Evolutionary conservation across 164 flowering plant genomes (phyloP).

Genomic region (Platanus orientalis): DNA sequence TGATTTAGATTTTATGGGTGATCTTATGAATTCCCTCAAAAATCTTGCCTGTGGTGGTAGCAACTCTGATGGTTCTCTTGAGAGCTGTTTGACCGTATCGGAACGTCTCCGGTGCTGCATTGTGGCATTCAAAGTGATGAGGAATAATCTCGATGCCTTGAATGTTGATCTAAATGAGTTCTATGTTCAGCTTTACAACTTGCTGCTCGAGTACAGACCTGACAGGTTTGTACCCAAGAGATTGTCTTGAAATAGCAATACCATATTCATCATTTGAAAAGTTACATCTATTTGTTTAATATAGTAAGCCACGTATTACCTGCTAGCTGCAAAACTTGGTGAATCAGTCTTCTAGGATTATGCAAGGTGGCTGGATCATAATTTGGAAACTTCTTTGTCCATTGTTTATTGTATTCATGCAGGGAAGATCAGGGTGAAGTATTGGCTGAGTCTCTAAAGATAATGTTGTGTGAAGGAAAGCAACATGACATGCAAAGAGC

Average conservation of each 20-base stretch:
- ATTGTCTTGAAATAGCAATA: too few species aligned
- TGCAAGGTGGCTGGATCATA: not conserved
- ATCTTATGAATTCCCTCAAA: slow-evolving; percentile 75
- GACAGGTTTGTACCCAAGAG: slow-evolving; percentile 58
- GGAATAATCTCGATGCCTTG: slow-evolving; percentile 81
- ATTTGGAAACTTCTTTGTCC: not conserved
- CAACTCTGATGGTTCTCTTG: slow-evolving; percentile 24
- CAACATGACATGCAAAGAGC: slow-evolving; percentile 98
- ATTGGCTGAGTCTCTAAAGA: slow-evolving; percentile 83
- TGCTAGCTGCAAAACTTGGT: not conserved
- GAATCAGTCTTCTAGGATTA: not conserved
- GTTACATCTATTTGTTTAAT: too few species aligned
- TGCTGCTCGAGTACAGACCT: slow-evolving; percentile 75
- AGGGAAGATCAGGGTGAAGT: slow-evolving; percentile 80
- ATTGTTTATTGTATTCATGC: slow-evolving; percentile 10
- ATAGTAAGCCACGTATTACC: not conserved
- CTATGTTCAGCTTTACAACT: slow-evolving; percentile 78
- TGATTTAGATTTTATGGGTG: slow-evolving; percentile 89
- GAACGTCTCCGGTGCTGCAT: slow-evolving; percentile 94
- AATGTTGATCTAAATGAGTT: slow-evolving; percentile 91
- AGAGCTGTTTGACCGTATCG: slow-evolving; percentile 53
- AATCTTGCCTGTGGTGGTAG: slow-evolving; percentile 61
- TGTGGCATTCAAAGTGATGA: slow-evolving; percentile 94
- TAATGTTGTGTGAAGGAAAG: slow-evolving; percentile 87
- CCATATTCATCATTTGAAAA: too few species aligned